These are phyloP conservation scores for Gossypium herbaceum DNA, from an alignment of 345 rosid species.

Conservation along the genomic window DNA sequence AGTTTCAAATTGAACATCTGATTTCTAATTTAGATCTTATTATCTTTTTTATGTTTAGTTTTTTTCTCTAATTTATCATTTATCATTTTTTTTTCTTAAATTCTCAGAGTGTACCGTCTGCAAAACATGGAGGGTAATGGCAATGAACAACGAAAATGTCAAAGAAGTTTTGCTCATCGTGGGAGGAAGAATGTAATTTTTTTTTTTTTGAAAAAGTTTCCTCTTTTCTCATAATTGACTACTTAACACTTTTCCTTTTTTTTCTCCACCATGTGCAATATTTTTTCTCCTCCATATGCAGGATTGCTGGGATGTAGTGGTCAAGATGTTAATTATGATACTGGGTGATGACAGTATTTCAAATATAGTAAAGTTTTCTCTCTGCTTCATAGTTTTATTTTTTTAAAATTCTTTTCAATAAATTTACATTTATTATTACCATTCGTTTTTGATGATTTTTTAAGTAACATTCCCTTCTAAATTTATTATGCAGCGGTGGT, in stretches of 20 bases:
- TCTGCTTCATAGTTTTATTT: neutral
- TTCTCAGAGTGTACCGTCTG: no score
- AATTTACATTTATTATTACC: neutral
- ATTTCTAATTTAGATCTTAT: no score
- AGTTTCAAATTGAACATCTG: no score
- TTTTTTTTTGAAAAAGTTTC: neutral
- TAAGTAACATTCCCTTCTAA: neutral
- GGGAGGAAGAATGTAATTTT: neutral
- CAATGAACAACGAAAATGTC: neutral
- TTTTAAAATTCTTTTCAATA: neutral
- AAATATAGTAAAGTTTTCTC: neutral
- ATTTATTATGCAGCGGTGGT: neutral
- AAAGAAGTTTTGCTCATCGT: neutral
- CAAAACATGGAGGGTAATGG: neutral
- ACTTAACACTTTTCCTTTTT: neutral
- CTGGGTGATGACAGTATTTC: neutral
- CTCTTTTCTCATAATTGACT: neutral
- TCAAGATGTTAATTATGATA: neutral
- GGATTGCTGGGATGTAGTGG: neutral
- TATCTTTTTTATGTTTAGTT: no score
- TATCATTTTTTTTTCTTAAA: neutral
- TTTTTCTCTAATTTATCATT: no score
- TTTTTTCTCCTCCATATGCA: neutral
- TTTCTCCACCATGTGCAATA: neutral
- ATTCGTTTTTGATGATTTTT: no score